These are phyloP conservation scores for Yamagishiella unicocca DNA, from an alignment of 139 green algal species.

Conservation along the genomic window DNA sequence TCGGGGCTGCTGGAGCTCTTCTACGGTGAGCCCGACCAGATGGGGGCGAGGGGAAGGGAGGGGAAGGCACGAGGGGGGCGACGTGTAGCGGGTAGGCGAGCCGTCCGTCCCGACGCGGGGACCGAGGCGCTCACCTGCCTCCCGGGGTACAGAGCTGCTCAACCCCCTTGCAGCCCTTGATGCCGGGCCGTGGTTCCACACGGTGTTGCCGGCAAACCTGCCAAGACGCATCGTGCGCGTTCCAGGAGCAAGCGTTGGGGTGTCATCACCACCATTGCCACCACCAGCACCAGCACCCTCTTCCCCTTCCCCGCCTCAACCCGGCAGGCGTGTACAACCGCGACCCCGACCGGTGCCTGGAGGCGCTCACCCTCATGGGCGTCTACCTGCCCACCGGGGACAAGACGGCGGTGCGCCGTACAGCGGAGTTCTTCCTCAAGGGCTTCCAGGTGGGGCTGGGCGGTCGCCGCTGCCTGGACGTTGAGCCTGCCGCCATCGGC, in stretches of 20 bases:
- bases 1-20: constrained; percentile 96
- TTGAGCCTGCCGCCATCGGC: too few relatives aligned
- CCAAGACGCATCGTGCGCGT: too few relatives aligned
- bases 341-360: constrained; percentile 79
- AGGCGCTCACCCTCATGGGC: constrained; percentile 90
- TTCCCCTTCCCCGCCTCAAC: neutral
- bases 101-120: too few relatives aligned
- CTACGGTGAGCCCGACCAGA: constrained; percentile 89
- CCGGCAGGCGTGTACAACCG: constrained; percentile 47
- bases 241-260: too few relatives aligned
- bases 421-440: constrained; percentile 97
- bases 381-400: constrained; percentile 92
- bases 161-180: neutral
- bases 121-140: neutral
- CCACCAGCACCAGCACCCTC: too few relatives aligned
- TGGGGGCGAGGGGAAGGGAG: neutral
- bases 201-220: too few relatives aligned
- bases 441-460: constrained; percentile 83
- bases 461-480: too few relatives aligned
- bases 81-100: neutral
- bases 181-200: too few relatives aligned
- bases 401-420: constrained; percentile 89
- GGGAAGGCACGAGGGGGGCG: neutral
- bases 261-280: too few relatives aligned
- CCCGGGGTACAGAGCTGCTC: neutral